phyloP scores from a whole-genome alignment of 495 filamentous ascomycete genomes.

The Talaromyces borbonicus region DNA sequence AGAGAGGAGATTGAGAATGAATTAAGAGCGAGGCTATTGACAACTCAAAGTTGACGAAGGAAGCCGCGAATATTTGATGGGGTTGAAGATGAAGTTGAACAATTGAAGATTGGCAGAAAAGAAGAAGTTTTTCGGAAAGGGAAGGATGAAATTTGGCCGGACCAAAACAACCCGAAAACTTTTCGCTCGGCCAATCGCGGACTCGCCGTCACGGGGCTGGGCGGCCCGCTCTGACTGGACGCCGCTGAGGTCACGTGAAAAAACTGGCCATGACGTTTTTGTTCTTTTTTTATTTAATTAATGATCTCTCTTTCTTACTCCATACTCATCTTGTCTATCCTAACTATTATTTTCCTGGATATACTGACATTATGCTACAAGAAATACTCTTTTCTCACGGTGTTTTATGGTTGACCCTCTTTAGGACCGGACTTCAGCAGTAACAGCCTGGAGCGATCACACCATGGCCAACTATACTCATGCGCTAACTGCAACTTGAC shows the following conservation, averaged over 20 bases:
- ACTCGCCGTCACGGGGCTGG: conserved; percentile 6
- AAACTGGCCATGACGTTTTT: neutral
- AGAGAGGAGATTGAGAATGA: neutral
- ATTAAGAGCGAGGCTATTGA: neutral
- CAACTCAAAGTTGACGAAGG: neutral
- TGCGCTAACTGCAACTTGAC: too few relatives aligned
- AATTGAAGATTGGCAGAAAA: conserved; percentile 3
- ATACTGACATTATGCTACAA: too few relatives aligned
- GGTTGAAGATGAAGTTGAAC: too few relatives aligned
- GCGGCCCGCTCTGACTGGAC: neutral
- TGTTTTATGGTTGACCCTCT: too few relatives aligned
- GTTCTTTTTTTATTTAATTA: neutral
- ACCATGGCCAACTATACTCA: too few relatives aligned
- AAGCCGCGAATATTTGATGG: too few relatives aligned
- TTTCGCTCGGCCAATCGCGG: conserved; percentile 9
- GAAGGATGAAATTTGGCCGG: conserved; percentile 14
- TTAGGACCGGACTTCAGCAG: too few relatives aligned
- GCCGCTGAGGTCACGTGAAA: neutral
- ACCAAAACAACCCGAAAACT: conserved; percentile 9
- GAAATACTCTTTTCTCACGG: too few relatives aligned
- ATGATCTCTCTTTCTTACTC: neutral
- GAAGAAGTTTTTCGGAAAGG: conserved; percentile 12
- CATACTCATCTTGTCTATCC: neutral
- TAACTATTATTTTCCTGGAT: neutral
- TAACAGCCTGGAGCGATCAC: too few relatives aligned